Conservation (phyloP, 2,329 filamentous ascomycete species). For the Knoxdaviesia capensis region DNA sequence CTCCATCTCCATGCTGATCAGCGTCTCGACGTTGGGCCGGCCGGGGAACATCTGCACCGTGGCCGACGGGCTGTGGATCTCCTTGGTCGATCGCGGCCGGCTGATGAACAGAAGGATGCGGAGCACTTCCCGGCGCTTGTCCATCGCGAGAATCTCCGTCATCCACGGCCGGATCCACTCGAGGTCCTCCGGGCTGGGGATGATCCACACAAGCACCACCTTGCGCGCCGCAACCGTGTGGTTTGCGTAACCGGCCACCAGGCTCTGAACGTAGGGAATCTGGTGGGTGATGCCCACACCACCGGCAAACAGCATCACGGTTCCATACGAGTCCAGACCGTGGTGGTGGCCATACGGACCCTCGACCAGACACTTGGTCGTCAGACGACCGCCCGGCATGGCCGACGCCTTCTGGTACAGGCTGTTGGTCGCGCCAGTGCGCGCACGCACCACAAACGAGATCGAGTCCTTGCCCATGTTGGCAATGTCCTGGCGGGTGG, state of each 20-base stretch:
- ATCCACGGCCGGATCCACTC: conserved; percentile 76
- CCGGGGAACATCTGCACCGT: conserved; percentile 76
- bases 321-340: conserved; percentile 54
- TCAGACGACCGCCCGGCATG: conserved; percentile 38
- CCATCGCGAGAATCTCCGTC: conserved; percentile 60
- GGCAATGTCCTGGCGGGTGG: conserved; percentile 36
- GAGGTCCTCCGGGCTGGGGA: conserved; percentile 60
- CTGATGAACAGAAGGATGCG: conserved; percentile 65
- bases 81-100: conserved; percentile 53
- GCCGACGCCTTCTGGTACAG: conserved; percentile 48
- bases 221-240: conserved; percentile 52
- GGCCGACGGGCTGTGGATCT: conserved; percentile 58
- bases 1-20: conserved; percentile 55
- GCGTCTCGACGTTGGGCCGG: conserved; percentile 51
- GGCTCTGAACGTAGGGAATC: conserved; percentile 52
- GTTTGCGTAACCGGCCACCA: conserved; percentile 47
- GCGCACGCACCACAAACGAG: conserved; percentile 52
- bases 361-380: conserved; percentile 48
- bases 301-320: conserved; percentile 59
- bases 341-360: conserved; percentile 61
- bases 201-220: conserved; percentile 58
- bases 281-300: conserved; percentile 69
- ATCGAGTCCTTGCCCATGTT: conserved; percentile 42
- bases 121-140: conserved; percentile 50
- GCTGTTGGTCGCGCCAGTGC: conserved; percentile 52